Evolutionary conservation across 176 grass and related monocot genomes (phyloP).

Genomic region (Aegilops umbellulata): DNA sequence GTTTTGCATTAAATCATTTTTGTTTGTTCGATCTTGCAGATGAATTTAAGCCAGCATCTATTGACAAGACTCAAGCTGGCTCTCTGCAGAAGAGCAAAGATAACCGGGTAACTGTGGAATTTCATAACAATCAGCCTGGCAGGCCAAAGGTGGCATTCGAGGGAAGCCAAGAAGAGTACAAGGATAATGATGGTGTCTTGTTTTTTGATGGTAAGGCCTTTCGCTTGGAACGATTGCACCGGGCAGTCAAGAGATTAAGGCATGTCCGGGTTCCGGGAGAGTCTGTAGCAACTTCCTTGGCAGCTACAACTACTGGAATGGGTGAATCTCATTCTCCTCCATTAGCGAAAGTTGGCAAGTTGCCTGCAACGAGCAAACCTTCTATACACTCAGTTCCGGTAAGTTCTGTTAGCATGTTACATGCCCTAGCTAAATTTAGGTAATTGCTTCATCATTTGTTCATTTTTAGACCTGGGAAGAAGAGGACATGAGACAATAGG

Average conservation of each 20-base stretch:
- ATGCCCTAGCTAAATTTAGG: constrained; percentile 15
- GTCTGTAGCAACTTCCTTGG: constrained; percentile 47
- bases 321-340: constrained; percentile 74
- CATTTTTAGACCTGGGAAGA: background rate
- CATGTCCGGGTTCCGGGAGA: constrained; percentile 83
- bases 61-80: constrained; percentile 91
- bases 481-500: background rate
- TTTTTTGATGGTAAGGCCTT: constrained; percentile 92
- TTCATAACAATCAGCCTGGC: constrained; percentile 91
- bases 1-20: background rate
- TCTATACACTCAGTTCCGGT: constrained; percentile 58
- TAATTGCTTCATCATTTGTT: constrained; percentile 23
- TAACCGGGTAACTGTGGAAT: constrained; percentile 93
- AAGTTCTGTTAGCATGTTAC: constrained; percentile 39
- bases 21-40: constrained; percentile 49
- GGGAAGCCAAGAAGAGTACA: constrained; percentile 91
- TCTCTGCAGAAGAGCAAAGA: constrained; percentile 88
- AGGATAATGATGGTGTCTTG: constrained; percentile 89
- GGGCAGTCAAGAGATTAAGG: constrained; percentile 87
- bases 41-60: constrained; percentile 99
- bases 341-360: constrained; percentile 57
- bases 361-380: constrained; percentile 47
- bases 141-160: constrained; percentile 89
- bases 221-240: constrained; percentile 79
- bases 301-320: constrained; percentile 45